Conservation (phyloP, 768 basidiomycete species). For the Suillus cothurnatus region DNA sequence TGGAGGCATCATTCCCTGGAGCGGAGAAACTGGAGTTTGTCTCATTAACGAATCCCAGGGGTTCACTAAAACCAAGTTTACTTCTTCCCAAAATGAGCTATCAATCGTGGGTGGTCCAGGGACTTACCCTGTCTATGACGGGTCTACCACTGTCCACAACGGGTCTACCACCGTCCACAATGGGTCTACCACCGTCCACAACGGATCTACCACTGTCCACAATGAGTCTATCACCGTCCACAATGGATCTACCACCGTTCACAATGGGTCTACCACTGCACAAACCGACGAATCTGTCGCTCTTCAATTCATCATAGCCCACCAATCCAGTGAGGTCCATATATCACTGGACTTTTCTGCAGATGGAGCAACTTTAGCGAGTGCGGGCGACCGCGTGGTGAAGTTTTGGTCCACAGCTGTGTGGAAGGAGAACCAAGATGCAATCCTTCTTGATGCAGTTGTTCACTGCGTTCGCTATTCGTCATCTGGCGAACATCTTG, state of each 20-base stretch:
- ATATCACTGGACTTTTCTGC: neutral
- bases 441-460: neutral
- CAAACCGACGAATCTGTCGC: neutral
- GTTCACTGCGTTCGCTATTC: neutral
- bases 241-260: too few relatives aligned
- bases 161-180: too few relatives aligned
- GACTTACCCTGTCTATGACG: too few relatives aligned
- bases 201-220: too few relatives aligned
- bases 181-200: too few relatives aligned
- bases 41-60: neutral
- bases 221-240: too few relatives aligned
- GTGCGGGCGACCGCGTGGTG: neutral
- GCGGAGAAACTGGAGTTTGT: neutral
- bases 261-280: neutral
- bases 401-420: neutral
- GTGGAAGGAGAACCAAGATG: neutral
- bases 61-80: neutral
- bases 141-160: too few relatives aligned
- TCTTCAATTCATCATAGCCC: neutral
- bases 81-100: too few relatives aligned
- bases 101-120: too few relatives aligned
- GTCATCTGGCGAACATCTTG: neutral
- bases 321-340: neutral
- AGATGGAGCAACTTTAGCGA: neutral
- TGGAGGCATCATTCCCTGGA: too few relatives aligned